phyloP scores from a whole-genome alignment of 352 stramenopile species.

The Globisporangium rhizosaccharum region DNA sequence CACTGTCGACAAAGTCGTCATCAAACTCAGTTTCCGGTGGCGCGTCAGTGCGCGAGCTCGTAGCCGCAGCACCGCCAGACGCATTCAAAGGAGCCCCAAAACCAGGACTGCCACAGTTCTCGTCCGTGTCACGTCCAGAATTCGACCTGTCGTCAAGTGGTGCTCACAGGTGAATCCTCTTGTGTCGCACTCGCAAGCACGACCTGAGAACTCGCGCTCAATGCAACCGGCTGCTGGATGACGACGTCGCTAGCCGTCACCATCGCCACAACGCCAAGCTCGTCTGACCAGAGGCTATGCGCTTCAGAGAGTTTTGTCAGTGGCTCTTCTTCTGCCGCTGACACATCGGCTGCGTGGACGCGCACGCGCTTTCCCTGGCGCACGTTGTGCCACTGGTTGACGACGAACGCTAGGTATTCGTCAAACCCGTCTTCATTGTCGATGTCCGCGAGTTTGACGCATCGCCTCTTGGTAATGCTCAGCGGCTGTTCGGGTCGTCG shows the following conservation, averaged over 20 bases:
- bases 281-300: background rate
- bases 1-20: background rate
- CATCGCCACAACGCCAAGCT: background rate
- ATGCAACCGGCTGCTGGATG: background rate
- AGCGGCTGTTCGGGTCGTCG: too few relatives aligned
- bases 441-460: background rate
- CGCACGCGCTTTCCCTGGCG: background rate
- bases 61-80: too few relatives aligned
- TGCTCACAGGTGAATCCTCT: too few relatives aligned
- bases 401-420: background rate
- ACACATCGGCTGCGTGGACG: background rate
- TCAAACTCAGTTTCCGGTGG: background rate
- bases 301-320: background rate
- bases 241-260: background rate
- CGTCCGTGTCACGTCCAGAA: background rate
- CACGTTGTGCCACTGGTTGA: background rate
- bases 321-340: background rate
- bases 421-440: background rate
- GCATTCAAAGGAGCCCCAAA: too few relatives aligned
- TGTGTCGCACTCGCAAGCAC: background rate
- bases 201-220: too few relatives aligned
- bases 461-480: too few relatives aligned
- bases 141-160: background rate
- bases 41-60: too few relatives aligned
- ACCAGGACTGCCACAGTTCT: background rate